Evolutionary conservation across 139 green algal species (phyloP), one percentile per base, ranked within the genome.

Genomic region (Bryopsis sp.): DNA sequence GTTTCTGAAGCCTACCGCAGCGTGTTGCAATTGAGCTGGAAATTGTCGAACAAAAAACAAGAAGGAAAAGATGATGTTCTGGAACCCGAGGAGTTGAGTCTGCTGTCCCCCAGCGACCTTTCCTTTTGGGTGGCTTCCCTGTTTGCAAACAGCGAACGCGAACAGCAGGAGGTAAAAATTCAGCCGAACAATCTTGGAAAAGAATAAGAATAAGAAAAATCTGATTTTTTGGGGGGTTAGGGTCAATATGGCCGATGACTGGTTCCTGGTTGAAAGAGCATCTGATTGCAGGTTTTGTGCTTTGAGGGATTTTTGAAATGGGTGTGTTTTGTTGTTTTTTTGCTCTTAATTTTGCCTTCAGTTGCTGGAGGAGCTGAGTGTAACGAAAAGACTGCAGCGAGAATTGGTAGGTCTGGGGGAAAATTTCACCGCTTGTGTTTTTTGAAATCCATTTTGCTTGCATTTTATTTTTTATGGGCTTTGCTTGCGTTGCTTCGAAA

Each of bases 111-210:
- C 7, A 19, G 7, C 6, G 59, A 46, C 28, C 19, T 67, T 4
- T 67, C 59, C 6, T 67, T 67, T 32, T 67, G 59, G 59, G 28
- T 67, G 5, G 59, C 59, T 47, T 67, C 59, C 59, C 8, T 47
- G 28, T 67, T 67, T 31, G 7, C 8, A 46, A 31, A 67, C 11
- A 67, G 59, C 33, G 28, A 7, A n/a, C 19, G 29, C 15, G 59
- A 67, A 19, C 59, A 67, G 43, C 59, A 67, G 43, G 19, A 19
- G 11, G 43, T 54, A 19, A 67, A 61, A 61, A 28, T 28, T 61
- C 24, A 11, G 43, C 43, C 19, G 43, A 11, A 26, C 43, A 11
- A 11, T 50, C 19, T 26, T 50, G 15, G 19, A 26, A 19, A 11
- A 19, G 19, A 50, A 11, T 19, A 50, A 19, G 43, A 50, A 50